phyloP scores from a whole-genome alignment of 2,329 filamentous ascomycete genomes.

The Aspergillus intermedius region DNA sequence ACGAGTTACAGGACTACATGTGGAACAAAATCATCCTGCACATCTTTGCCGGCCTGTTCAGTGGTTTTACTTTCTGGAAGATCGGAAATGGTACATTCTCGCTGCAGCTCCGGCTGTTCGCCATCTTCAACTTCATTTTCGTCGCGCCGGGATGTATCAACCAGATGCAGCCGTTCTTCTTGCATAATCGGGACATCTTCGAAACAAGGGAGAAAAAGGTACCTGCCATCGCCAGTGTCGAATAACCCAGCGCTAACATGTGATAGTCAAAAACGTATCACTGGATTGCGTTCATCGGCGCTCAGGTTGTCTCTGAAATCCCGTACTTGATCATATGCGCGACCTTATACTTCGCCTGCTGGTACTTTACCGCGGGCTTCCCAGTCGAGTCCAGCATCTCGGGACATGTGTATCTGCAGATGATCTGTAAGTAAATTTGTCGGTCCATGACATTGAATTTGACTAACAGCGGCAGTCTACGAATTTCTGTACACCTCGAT shows the following conservation, averaged over 20 bases:
- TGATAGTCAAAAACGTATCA: slow-evolving; percentile 51
- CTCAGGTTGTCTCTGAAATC: slow-evolving; percentile 44
- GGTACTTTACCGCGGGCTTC: slow-evolving; percentile 54
- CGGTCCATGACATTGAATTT: background rate
- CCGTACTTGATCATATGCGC: slow-evolving; percentile 42
- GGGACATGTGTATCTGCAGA: slow-evolving; percentile 35
- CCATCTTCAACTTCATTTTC: slow-evolving; percentile 59
- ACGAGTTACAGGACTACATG: slow-evolving; percentile 30
- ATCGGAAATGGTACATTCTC: slow-evolving; percentile 48
- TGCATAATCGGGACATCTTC: slow-evolving; percentile 52
- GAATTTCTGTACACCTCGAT: slow-evolving; percentile 39
- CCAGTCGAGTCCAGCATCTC: slow-evolving; percentile 25
- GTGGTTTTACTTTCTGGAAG: slow-evolving; percentile 58
- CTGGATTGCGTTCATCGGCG: slow-evolving; percentile 55
- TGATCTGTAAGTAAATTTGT: slow-evolving; percentile 26
- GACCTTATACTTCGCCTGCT: slow-evolving; percentile 45
- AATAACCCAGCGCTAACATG: background rate
- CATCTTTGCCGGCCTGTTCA: slow-evolving; percentile 51
- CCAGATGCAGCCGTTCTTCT: slow-evolving; percentile 55
- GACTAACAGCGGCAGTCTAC: slow-evolving; percentile 28
- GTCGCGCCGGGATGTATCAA: slow-evolving; percentile 54
- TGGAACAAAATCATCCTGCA: slow-evolving; percentile 49
- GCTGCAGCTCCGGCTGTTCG: slow-evolving; percentile 52
- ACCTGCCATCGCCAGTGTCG: background rate
- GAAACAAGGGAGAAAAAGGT: slow-evolving; percentile 54